Conservation (phyloP, 1,284 basidiomycete species). For the Heterobasidion occidentale region DNA sequence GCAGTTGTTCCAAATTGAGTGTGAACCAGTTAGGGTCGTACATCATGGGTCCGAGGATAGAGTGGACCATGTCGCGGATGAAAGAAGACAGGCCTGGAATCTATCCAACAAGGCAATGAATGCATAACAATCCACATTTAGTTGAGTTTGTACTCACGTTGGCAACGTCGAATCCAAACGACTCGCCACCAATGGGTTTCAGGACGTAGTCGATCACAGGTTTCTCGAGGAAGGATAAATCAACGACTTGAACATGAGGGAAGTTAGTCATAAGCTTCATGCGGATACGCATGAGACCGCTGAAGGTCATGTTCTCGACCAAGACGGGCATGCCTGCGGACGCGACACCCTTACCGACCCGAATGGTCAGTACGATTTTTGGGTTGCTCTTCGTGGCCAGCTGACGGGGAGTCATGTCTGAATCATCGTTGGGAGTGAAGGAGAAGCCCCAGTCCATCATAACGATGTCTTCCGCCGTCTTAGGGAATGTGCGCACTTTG, state of each 20-base stretch:
- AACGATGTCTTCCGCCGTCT: constrained; percentile 88
- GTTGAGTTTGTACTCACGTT: constrained; percentile 41
- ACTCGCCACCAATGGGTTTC: constrained; percentile 92
- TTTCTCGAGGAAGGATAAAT: constrained; percentile 87
- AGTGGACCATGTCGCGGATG: constrained; percentile 90
- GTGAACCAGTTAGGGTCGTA: constrained; percentile 91
- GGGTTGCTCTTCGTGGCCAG: constrained; percentile 81
- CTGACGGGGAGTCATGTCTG: constrained; percentile 80
- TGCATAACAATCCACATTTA: constrained; percentile 2
- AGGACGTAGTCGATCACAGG: constrained; percentile 94
- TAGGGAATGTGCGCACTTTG: constrained; percentile 87
- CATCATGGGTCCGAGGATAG: constrained; percentile 87
- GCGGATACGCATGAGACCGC: constrained; percentile 77
- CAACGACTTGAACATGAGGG: constrained; percentile 87
- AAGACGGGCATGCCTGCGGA: constrained; percentile 82
- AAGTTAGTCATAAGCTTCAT: constrained; percentile 91
- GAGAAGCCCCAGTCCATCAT: constrained; percentile 98
- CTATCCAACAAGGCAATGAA: constrained; percentile 26
- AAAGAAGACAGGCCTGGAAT: constrained; percentile 89
- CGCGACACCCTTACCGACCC: constrained; percentile 84
- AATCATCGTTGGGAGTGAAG: constrained; percentile 90
- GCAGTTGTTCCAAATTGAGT: constrained; percentile 90
- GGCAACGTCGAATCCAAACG: constrained; percentile 86
- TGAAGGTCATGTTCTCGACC: constrained; percentile 89
- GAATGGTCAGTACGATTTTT: constrained; percentile 84